phyloP scores from a whole-genome alignment of 768 basidiomycete genomes.

The Rhodosporidiobolus sp. region DNA sequence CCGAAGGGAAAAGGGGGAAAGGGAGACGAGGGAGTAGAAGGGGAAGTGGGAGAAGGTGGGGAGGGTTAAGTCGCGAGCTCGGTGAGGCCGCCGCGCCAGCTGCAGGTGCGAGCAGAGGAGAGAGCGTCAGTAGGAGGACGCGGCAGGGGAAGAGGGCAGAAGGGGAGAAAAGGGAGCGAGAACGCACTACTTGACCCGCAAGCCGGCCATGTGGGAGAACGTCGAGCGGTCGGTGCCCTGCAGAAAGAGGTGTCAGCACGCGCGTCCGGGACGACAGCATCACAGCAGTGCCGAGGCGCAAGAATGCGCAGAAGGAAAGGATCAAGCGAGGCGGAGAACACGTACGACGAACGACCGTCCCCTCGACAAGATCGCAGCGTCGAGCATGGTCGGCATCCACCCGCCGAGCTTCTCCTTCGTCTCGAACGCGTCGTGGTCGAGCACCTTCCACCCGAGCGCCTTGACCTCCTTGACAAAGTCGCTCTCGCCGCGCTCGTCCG shows the following conservation, averaged over 20 bases:
- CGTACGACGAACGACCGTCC: constrained; percentile 31
- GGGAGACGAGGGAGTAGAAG: background rate
- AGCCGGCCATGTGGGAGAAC: constrained; percentile 22
- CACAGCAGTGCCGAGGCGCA: too few species aligned
- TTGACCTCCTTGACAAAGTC: constrained; percentile 21
- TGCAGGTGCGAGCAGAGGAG: background rate
- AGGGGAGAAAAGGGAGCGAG: background rate
- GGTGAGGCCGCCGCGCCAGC: constrained; percentile 33
- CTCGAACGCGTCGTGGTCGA: constrained; percentile 31
- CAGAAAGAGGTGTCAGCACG: background rate
- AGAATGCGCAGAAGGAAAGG: too few species aligned
- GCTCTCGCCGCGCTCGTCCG: constrained; percentile 29
- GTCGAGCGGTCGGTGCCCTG: constrained; percentile 26
- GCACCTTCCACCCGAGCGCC: constrained; percentile 30
- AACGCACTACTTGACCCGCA: constrained; percentile 33
- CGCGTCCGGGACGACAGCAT: too few species aligned
- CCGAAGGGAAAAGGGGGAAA: background rate
- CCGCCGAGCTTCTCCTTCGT: constrained; percentile 23
- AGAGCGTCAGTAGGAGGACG: background rate
- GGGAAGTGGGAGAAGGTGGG: background rate
- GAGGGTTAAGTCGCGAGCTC: constrained; percentile 1
- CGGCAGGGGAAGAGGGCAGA: background rate
- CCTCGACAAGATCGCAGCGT: constrained; percentile 25
- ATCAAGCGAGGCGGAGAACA: too few species aligned
- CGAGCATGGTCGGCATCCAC: constrained; percentile 34